Evolutionary conservation across 192 early-diverging fungal genomes (phyloP), one percentile per base, ranked within the genome.

Genomic region (Geosiphon pyriformis): DNA sequence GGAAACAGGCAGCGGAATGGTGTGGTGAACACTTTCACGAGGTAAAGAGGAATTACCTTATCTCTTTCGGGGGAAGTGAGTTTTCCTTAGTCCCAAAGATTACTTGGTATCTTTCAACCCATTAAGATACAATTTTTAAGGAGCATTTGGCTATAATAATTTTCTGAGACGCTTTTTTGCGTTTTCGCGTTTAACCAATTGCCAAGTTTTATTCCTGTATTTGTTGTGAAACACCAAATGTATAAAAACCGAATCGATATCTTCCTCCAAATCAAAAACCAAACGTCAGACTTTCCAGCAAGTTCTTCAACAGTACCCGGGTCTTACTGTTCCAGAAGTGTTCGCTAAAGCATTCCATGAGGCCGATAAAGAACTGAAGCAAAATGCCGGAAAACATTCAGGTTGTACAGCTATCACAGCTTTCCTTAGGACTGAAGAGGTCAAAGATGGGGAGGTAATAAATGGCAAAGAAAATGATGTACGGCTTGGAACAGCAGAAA

Each of bases 371-470:
- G 87, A 88, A 67, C 72, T 98, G 46, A 88, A 86, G 26, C 71
- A 88, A 55, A 85, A 88, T 23, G 87, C 92, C 55, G 88, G 87
- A 10, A 81, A 90, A 31, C 84, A 86, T 59, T 92, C 92, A 47
- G 96, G 96, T 20, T 96, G 94, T 76, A 98, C 96, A 0, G 94
- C 91, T 0, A 84, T 92, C 7, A 90, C 94, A 22, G 89, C 87
- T 17, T 94, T 85, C 68, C 72, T 96, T 4, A 68, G 76, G 31
- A 72, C 69, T 2, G 76, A 78, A 56, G 72, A 67, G 46, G 11
- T 31, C 15, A 26, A 49, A 3, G 35, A 33, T 79, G 59, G 70
- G 75, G 42, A 78, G 67, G 15, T 54, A 70, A 4, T 30, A 65
- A 25, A 69, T 59, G 69, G 68, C 56, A 72, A 65, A 10, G 15